Evolutionary conservation across 2,329 filamentous ascomycete species (phyloP), one percentile per base, ranked within the genome.

Genomic region (Penicillium hordei): DNA sequence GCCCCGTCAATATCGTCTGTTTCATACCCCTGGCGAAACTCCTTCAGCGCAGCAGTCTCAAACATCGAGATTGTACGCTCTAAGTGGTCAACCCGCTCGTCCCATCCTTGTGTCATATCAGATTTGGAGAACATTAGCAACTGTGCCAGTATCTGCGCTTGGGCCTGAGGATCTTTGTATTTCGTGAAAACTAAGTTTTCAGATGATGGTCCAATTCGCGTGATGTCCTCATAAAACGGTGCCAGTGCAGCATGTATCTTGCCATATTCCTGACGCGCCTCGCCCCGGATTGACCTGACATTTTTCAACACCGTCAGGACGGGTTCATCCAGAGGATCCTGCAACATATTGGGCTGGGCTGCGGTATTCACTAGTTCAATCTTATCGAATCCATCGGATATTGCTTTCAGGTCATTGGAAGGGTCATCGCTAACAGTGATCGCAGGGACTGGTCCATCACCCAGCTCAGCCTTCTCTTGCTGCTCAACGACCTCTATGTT

Each of bases 1-100:
- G 87, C 83, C 2, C 91, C 92, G 63, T 96, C 89, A 53, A 95
- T 86, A 72, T 99, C 93, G 78, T 89, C 90, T 43, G 86, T 87
- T 72, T 94, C 91, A 65, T 95, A 96, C 4, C 91, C 94, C 69
- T 94, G 89, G 74, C 95, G 90, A 65, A 99, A 99, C 72, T 99
- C 94, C 48, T 89, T 85, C 51, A 97, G 78, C 4, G 95, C 93
- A 4, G 93, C 92, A 56, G 88, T 92, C 76, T 97, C 93, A 68
- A 99, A 99, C 58, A 94, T 87, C 38, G 83, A 83, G 63, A 88
- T 85, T 83, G 95, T 92, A 25, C 82, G 83, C 38, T 84, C 80
- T 21, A 99, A 78, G 69, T 88, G 90, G 60, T 89, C 86, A 67
- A 89, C 85, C 43, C 93, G 81, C 65, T 86, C 81, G 48, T 79